Conservation (phyloP, 140 eudicot species). For the Cichorium intybus region DNA sequence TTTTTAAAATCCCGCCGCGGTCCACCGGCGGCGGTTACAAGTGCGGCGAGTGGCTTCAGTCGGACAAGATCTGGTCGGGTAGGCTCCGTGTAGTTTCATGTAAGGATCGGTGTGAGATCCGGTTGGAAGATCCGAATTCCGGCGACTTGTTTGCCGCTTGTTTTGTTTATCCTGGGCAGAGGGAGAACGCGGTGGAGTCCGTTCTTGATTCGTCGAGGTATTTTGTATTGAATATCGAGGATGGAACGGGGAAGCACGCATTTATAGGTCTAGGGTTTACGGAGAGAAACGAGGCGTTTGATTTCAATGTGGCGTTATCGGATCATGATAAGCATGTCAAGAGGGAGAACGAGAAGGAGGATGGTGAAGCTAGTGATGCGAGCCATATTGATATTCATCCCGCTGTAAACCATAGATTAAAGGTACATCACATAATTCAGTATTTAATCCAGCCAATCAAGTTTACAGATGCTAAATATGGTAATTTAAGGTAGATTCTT, state of each 20-base stretch:
- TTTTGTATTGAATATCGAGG: constrained; percentile 90
- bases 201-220: constrained; percentile 85
- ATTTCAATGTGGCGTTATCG: constrained; percentile 90
- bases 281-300: constrained; percentile 97
- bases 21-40: constrained; percentile 91
- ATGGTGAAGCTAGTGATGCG: constrained; percentile 43
- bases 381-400: constrained; percentile 78
- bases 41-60: constrained; percentile 99
- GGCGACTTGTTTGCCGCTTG: constrained; percentile 98
- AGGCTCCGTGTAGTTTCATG: constrained; percentile 91
- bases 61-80: constrained; percentile 99
- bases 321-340: constrained; percentile 95
- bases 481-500: too few relatives aligned
- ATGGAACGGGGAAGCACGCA: constrained; percentile 90
- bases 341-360: constrained; percentile 71
- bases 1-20: constrained; percentile 95
- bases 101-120: constrained; percentile 79
- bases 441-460: background rate
- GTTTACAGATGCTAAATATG: background rate
- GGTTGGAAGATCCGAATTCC: constrained; percentile 91
- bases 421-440: constrained; percentile 41
- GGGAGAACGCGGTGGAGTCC: constrained; percentile 83
- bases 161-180: constrained; percentile 67
- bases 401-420: constrained; percentile 88
- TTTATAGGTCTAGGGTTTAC: constrained; percentile 85